These are phyloP conservation scores for Leishmania turanica DNA, from an alignment of 208 protist genomes.

Conservation along the genomic window DNA sequence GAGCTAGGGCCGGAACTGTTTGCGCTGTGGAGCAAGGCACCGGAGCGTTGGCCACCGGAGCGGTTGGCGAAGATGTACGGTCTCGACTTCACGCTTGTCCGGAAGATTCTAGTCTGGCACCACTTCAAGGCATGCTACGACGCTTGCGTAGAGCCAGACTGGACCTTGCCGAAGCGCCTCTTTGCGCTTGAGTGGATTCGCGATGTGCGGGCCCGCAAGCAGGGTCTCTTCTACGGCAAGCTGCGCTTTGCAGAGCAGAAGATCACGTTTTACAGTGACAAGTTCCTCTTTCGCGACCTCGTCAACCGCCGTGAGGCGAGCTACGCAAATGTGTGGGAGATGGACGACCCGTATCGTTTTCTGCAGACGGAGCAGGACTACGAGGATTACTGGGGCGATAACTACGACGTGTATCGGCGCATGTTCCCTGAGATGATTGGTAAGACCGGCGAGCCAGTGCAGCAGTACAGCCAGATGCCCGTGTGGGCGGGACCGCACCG, in stretches of 20 bases:
- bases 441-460: slow-evolving; percentile 88
- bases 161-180: slow-evolving; percentile 92
- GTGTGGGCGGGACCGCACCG: slow-evolving; percentile 92
- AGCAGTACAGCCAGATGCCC: slow-evolving; percentile 94
- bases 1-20: slow-evolving; percentile 94
- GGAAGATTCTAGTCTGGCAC: slow-evolving; percentile 94
- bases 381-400: slow-evolving; percentile 95
- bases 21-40: slow-evolving; percentile 93
- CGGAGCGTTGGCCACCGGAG: slow-evolving; percentile 94
- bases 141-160: slow-evolving; percentile 93
- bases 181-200: slow-evolving; percentile 94
- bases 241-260: slow-evolving; percentile 94
- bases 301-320: slow-evolving; percentile 93
- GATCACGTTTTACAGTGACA: slow-evolving; percentile 94
- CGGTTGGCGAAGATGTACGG: slow-evolving; percentile 94
- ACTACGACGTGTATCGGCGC: slow-evolving; percentile 94
- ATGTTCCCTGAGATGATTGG: slow-evolving; percentile 96
- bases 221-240: slow-evolving; percentile 92
- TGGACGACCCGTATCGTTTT: slow-evolving; percentile 96
- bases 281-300: slow-evolving; percentile 93
- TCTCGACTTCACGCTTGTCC: slow-evolving; percentile 91
- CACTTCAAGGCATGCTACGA: slow-evolving; percentile 96
- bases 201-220: slow-evolving; percentile 88
- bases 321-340: slow-evolving; percentile 95
- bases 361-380: slow-evolving; percentile 94